Percentiles rank a stretch among this genome's conserved stretches.
Conservation (phyloP, 805 yeast species). For the Alloascoidea africana region DNA sequence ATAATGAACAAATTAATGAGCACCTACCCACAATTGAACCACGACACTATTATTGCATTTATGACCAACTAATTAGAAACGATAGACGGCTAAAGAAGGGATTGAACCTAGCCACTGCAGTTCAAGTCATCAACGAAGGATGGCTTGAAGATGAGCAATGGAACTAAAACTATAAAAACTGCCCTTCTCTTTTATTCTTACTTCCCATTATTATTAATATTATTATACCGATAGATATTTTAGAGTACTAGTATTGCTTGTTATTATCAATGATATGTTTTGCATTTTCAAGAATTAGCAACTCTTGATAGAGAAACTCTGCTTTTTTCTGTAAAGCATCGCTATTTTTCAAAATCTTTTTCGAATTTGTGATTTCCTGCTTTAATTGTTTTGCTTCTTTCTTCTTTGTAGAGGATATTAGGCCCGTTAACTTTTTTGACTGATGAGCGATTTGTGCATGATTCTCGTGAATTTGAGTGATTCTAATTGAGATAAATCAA, state of each 20-base stretch:
- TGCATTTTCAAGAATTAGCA: slow-evolving; percentile 55
- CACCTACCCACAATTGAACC: not conserved
- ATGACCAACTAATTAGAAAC: slow-evolving; percentile 54
- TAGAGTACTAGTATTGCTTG: slow-evolving; percentile 7
- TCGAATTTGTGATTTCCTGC: slow-evolving; percentile 4
- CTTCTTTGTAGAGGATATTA: not conserved
- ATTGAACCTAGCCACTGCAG: slow-evolving; percentile 58
- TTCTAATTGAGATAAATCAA: slow-evolving; percentile 1
- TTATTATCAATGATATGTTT: slow-evolving; percentile 20
- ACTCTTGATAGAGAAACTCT: slow-evolving; percentile 55
- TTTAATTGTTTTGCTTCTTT: slow-evolving; percentile 7
- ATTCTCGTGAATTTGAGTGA: slow-evolving; percentile 11
- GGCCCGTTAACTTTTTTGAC: not conserved
- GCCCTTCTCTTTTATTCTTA: slow-evolving; percentile 6
- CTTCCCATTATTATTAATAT: slow-evolving; percentile 3
- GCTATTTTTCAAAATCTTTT: slow-evolving; percentile 12
- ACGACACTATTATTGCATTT: slow-evolving; percentile 28
- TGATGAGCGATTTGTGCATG: slow-evolving; percentile 1
- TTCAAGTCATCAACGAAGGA: slow-evolving; percentile 63
- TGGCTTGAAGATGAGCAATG: slow-evolving; percentile 73
- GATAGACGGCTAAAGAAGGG: slow-evolving; percentile 53
- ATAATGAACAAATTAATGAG: not conserved
- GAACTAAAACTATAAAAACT: too few species aligned
- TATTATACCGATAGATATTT: slow-evolving; percentile 7
- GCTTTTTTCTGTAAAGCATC: slow-evolving; percentile 38